These are phyloP conservation scores for Lumnitzera littorea DNA, from an alignment of 345 rosid genomes.

Conservation along the genomic window DNA sequence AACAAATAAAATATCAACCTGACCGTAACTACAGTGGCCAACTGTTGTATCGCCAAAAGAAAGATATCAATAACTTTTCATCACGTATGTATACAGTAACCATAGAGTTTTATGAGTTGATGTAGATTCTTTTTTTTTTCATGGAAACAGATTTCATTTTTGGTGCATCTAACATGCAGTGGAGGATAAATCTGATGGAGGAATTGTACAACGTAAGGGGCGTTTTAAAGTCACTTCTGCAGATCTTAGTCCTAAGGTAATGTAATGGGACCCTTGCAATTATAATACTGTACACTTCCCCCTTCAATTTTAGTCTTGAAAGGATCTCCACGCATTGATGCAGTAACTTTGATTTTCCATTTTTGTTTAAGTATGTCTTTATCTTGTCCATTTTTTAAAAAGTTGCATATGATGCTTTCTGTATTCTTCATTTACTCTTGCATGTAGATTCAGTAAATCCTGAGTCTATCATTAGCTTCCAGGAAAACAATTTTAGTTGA, in stretches of 20 bases:
- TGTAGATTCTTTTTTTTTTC: too few species aligned
- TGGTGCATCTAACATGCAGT: constrained; percentile 21
- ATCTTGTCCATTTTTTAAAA: too few species aligned
- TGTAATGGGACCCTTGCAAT: background rate
- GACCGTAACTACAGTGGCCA: constrained; percentile 81
- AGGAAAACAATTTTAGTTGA: too few species aligned
- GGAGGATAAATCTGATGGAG: constrained; percentile 75
- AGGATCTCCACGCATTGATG: background rate
- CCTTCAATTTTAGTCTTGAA: constrained; percentile 3
- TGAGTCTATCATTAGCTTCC: too few species aligned
- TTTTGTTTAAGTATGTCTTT: too few species aligned
- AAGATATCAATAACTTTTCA: constrained; percentile 51
- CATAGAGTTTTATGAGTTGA: constrained; percentile 6
- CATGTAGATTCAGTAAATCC: too few species aligned
- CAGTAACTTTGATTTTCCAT: too few species aligned
- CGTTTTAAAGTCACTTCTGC: constrained; percentile 86
- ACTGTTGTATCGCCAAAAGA: constrained; percentile 48
- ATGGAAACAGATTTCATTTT: background rate
- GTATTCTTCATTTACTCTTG: too few species aligned
- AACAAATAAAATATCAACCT: constrained; percentile 42
- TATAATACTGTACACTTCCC: constrained; percentile 2
- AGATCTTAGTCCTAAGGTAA: constrained; percentile 87
- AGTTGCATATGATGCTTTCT: too few species aligned
- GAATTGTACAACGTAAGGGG: constrained; percentile 75
- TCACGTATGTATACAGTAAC: constrained; percentile 29